A percentile compares a stretch with the other conserved stretches of the same genome.
Conservation (phyloP, 2,329 filamentous ascomycete species). For the Amauroascus niger region DNA sequence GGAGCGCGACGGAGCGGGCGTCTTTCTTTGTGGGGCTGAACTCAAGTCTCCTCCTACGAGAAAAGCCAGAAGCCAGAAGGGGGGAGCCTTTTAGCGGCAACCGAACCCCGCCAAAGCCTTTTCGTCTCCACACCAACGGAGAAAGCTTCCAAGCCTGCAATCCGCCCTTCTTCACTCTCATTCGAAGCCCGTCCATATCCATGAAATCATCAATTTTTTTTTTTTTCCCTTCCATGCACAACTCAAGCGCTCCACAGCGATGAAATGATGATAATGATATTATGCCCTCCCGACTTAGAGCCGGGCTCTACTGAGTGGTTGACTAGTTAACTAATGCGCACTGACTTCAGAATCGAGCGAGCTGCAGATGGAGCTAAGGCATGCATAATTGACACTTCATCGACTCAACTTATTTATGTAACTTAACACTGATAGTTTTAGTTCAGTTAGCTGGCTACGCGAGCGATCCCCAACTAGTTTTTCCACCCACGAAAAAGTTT, state of each 20-base stretch:
- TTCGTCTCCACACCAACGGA: slow-evolving; percentile 3
- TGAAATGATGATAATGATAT: neutral
- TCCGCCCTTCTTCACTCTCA: neutral
- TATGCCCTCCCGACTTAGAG: too few relatives aligned
- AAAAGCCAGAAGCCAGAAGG: too few relatives aligned
- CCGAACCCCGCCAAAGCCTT: neutral
- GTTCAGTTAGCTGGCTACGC: too few relatives aligned
- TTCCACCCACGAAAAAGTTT: neutral
- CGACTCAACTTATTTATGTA: neutral
- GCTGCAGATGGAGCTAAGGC: neutral
- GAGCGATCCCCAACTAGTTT: slow-evolving; percentile 1
- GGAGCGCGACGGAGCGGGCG: neutral
- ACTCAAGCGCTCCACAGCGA: neutral
- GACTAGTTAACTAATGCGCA: too few relatives aligned
- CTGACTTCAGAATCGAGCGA: slow-evolving; percentile 7
- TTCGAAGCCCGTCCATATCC: neutral
- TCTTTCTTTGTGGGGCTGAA: neutral
- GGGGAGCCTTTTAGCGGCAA: neutral
- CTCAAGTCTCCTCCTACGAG: too few relatives aligned
- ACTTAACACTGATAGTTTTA: too few relatives aligned
- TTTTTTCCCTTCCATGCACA: too few relatives aligned
- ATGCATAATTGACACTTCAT: neutral
- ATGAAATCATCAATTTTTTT: slow-evolving; percentile 3
- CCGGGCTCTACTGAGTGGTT: too few relatives aligned
- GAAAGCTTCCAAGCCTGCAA: slow-evolving; percentile 1